Conservation (phyloP, 2,329 filamentous ascomycete species). For the Pseudocercospora ulei region DNA sequence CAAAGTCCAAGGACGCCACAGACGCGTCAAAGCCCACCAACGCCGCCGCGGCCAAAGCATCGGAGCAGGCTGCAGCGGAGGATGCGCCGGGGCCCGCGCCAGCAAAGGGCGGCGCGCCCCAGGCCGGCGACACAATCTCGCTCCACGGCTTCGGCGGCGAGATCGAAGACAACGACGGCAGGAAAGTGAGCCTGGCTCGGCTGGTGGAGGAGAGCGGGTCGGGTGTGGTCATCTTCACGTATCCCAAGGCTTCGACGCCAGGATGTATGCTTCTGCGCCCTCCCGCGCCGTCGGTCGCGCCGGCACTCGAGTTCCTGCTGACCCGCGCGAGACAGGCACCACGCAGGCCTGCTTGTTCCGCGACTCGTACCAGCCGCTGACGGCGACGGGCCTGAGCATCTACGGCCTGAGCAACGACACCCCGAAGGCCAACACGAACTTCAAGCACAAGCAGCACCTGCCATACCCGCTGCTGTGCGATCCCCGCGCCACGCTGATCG, state of each 20-base stretch:
- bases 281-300: no score
- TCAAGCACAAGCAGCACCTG: constrained; percentile 83
- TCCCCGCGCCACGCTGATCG: constrained; percentile 61
- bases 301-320: background rate
- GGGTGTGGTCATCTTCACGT: constrained; percentile 88
- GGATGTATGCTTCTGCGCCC: constrained; percentile 64
- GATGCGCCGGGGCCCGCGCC: constrained; percentile 20
- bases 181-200: constrained; percentile 66
- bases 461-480: constrained; percentile 86
- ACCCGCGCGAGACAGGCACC: constrained; percentile 54
- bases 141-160: constrained; percentile 54
- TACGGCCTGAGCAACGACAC: constrained; percentile 84
- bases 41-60: constrained; percentile 27
- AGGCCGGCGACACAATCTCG: constrained; percentile 45
- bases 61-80: constrained; percentile 28
- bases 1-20: constrained; percentile 33
- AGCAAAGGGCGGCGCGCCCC: constrained; percentile 19
- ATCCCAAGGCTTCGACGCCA: constrained; percentile 86
- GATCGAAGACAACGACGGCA: constrained; percentile 75
- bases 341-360: constrained; percentile 90
- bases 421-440: constrained; percentile 83
- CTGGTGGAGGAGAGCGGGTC: constrained; percentile 73
- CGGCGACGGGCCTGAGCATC: constrained; percentile 68
- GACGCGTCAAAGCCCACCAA: constrained; percentile 34
- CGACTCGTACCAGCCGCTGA: constrained; percentile 68